Conservation (phyloP, 2,329 filamentous ascomycete genomes). For the Neobulgaria alba region DNA sequence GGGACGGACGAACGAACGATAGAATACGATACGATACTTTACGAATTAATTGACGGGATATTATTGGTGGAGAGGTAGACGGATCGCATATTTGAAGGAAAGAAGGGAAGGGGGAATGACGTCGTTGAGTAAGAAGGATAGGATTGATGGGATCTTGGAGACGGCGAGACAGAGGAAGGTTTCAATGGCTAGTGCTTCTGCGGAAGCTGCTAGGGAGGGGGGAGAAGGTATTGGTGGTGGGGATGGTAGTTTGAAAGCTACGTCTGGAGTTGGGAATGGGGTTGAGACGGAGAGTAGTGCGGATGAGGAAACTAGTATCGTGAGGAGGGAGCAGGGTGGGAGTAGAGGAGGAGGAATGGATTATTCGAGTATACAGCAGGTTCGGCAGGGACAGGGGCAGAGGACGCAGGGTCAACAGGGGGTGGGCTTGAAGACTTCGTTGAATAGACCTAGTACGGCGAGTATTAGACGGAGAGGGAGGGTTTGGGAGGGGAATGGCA, state of each 20-base stretch:
- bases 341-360: slow-evolving; percentile 15
- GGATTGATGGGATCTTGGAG: slow-evolving; percentile 19
- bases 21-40: no score
- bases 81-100: no score
- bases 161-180: slow-evolving; percentile 17
- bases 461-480: slow-evolving; percentile 11
- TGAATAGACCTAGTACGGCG: slow-evolving; percentile 8
- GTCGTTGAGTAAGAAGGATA: no score
- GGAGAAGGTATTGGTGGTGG: background rate
- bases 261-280: background rate
- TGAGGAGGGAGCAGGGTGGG: slow-evolving; percentile 19
- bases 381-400: no score
- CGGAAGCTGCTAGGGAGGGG: no score
- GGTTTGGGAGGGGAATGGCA: slow-evolving; percentile 2
- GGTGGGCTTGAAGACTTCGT: background rate
- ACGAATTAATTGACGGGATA: no score
- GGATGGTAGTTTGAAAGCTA: slow-evolving; percentile 4
- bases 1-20: no score
- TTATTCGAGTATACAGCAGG: slow-evolving; percentile 18
- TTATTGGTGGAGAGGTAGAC: no score
- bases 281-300: slow-evolving; percentile 22
- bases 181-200: slow-evolving; percentile 3
- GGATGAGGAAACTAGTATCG: slow-evolving; percentile 33
- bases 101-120: no score
- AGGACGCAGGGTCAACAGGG: no score